A percentile compares a stretch with the other conserved stretches of the same genome.
These are phyloP conservation scores for Pugionium dolabratum DNA, from an alignment of 345 rosid genomes.

Conservation along the genomic window DNA sequence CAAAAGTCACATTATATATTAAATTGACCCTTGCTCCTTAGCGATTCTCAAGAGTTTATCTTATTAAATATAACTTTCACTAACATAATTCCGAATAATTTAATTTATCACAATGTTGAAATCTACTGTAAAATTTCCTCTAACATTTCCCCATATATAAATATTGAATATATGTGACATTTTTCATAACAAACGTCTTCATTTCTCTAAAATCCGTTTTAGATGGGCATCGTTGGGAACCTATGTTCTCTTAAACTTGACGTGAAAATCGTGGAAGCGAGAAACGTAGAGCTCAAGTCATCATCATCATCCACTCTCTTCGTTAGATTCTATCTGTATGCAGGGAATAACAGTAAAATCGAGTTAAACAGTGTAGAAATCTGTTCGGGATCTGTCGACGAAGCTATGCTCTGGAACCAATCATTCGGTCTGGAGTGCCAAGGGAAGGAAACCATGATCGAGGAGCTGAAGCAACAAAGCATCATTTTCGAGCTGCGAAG, in stretches of 20 bases:
- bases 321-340: constrained; percentile 61
- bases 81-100: constrained; percentile 20
- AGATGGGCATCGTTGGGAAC: constrained; percentile 38
- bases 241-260: constrained; percentile 50
- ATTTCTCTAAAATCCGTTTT: constrained; percentile 12
- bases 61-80: constrained; percentile 24
- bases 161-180: constrained; percentile 19
- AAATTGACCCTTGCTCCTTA: constrained; percentile 37
- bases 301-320: constrained; percentile 44
- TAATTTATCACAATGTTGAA: constrained; percentile 20
- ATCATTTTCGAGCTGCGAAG: constrained; percentile 64
- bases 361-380: constrained; percentile 54
- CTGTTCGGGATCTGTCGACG: constrained; percentile 32
- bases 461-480: constrained; percentile 47
- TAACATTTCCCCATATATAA: constrained; percentile 21
- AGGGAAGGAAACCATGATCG: constrained; percentile 54
- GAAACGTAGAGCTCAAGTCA: constrained; percentile 51
- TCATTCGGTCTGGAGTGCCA: constrained; percentile 58
- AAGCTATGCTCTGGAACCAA: constrained; percentile 52
- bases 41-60: constrained; percentile 28
- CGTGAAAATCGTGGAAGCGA: constrained; percentile 60
- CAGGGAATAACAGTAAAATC: constrained; percentile 53
- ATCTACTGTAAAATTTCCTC: constrained; percentile 15
- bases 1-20: constrained; percentile 18
- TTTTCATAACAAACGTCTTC: constrained; percentile 26